These are phyloP conservation scores for Acer yangbiense DNA, from an alignment of 345 rosid genomes.

Conservation along the genomic window DNA sequence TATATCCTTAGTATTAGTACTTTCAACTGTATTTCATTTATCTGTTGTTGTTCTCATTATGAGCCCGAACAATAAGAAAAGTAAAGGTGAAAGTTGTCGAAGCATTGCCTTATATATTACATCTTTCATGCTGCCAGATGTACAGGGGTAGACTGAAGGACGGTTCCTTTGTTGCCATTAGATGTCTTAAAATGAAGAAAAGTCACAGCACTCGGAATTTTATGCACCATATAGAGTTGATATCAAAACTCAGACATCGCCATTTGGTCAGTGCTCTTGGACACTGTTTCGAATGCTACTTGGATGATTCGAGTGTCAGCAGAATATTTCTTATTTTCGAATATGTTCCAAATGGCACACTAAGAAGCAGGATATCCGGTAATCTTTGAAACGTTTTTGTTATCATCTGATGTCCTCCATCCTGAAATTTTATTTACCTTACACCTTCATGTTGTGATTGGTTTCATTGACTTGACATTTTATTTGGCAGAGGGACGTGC, in stretches of 20 bases:
- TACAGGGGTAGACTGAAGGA: conserved; percentile 79
- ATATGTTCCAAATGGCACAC: conserved; percentile 81
- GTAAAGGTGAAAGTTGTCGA: conserved; percentile 42
- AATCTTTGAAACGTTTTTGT: conserved; percentile 22
- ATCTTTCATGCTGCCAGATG: conserved; percentile 55
- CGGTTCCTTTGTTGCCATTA: conserved; percentile 73
- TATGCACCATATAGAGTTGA: conserved; percentile 85
- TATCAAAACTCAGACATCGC: conserved; percentile 80
- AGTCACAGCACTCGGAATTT: conserved; percentile 70
- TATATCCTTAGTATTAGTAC: too few species aligned
- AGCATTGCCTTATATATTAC: not conserved
- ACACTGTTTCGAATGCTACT: conserved; percentile 91
- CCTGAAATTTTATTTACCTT: conserved; percentile 6
- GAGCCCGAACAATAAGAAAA: too few species aligned
- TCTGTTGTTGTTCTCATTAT: too few species aligned
- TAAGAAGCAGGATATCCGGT: conserved; percentile 94
- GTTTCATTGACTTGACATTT: conserved; percentile 5
- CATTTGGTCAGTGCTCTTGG: conserved; percentile 91
- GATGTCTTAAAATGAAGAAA: conserved; percentile 86
- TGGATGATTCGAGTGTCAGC: conserved; percentile 93
- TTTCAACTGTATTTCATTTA: too few species aligned
- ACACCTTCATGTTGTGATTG: not conserved
- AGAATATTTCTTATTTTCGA: conserved; percentile 88
- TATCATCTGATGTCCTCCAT: not conserved
- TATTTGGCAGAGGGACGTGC: conserved; percentile 47